These are phyloP conservation scores for Tephrocybe sp. DNA, from an alignment of 768 basidiomycete species.

Conservation along the genomic window DNA sequence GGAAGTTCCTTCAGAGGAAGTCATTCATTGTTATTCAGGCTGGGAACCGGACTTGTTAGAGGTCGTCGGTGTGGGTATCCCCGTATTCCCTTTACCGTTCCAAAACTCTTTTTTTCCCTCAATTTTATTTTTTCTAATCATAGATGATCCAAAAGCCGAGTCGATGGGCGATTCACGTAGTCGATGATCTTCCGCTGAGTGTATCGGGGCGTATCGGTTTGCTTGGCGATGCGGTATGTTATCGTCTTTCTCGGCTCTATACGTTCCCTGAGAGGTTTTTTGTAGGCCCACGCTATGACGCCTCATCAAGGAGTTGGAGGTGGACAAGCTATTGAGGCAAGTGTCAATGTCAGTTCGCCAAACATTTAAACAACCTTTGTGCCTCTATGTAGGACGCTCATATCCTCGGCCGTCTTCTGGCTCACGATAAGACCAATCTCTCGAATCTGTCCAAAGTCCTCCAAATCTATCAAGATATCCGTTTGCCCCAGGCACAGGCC, in stretches of 20 bases:
- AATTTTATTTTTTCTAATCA: not conserved
- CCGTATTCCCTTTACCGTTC: too few species aligned
- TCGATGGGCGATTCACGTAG: slow-evolving; percentile 39
- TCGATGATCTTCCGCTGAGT: slow-evolving; percentile 31
- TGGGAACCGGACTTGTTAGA: slow-evolving; percentile 9
- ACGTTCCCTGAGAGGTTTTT: not conserved
- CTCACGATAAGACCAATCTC: slow-evolving; percentile 12
- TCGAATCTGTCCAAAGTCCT: slow-evolving; percentile 14
- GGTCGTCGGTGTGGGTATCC: slow-evolving; percentile 1
- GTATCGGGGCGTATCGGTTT: slow-evolving; percentile 13
- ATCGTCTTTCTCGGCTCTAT: too few species aligned
- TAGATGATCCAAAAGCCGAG: slow-evolving; percentile 27
- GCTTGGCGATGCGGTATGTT: slow-evolving; percentile 10
- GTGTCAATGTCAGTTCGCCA: not conserved
- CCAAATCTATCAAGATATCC: slow-evolving; percentile 21
- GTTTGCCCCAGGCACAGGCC: slow-evolving; percentile 13
- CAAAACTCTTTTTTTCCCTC: too few species aligned
- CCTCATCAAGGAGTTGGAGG: slow-evolving; percentile 26
- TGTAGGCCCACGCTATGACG: slow-evolving; percentile 24
- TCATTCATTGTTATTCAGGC: not conserved
- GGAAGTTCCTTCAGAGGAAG: slow-evolving; percentile 6
- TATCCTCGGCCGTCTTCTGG: slow-evolving; percentile 21
- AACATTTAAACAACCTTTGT: too few species aligned
- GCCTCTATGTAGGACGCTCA: slow-evolving; percentile 26
- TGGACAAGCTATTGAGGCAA: slow-evolving; percentile 24